Evolutionary conservation across 2,329 filamentous ascomycete species (phyloP).

Genomic region (Nannizziopsis barbatae): DNA sequence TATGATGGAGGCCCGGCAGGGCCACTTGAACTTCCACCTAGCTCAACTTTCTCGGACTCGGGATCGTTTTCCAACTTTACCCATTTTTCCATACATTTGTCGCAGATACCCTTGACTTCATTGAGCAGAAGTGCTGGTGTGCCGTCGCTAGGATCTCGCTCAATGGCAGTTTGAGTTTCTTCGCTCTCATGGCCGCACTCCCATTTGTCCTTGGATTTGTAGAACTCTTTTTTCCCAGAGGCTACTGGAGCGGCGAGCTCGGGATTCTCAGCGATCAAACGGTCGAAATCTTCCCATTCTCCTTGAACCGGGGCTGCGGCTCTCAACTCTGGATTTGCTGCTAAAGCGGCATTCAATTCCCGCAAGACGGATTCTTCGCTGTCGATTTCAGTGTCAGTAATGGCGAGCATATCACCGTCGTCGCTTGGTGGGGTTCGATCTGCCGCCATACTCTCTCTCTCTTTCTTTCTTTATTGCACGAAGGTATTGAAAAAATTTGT

Average conservation of each 20-base stretch:
- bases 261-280: constrained; percentile 15
- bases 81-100: constrained; percentile 16
- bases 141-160: constrained; percentile 10
- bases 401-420: background rate
- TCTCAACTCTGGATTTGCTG: constrained; percentile 13
- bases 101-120: constrained; percentile 15
- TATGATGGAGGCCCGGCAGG: constrained; percentile 6
- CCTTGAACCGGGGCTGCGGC: constrained; percentile 5
- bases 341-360: constrained; percentile 15
- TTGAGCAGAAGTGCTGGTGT: constrained; percentile 9
- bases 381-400: background rate
- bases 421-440: too few relatives aligned
- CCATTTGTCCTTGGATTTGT: constrained; percentile 16
- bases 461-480: background rate
- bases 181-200: constrained; percentile 16
- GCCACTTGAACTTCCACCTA: constrained; percentile 3
- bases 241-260: constrained; percentile 13
- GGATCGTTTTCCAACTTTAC: constrained; percentile 10
- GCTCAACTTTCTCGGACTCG: background rate
- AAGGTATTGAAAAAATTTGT: background rate
- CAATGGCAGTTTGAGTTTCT: constrained; percentile 12
- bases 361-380: constrained; percentile 12
- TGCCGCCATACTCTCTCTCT: background rate
- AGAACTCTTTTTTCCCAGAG: constrained; percentile 11
- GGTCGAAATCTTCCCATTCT: constrained; percentile 17